Base-by-base conservation (phyloP, 441 rosid genomes). In the Gossypium davidsonii region DNA sequence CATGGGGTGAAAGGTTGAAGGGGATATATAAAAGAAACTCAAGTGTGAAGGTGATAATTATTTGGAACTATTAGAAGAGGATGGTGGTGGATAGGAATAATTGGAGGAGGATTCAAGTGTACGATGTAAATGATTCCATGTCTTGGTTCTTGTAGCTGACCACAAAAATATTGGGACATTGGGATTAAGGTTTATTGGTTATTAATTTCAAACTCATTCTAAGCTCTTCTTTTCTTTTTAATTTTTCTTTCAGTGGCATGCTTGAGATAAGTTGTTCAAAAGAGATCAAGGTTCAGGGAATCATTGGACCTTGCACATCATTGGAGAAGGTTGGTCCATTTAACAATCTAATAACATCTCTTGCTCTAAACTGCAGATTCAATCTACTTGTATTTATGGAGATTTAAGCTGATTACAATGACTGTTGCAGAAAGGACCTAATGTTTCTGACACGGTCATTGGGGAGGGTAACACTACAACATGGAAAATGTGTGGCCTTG, bases 401-500 rank as follows among this genome's bases (percentile, higher is more conserved):
- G 49, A 58, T 31, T 67, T 55, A 73, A 76, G 51, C 78, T 79
- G 67, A 68, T 66, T 66, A 56, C 73, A 73, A 64, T 71, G 31
- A 77, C 39, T 67, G 69, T 73, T 89, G 87, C 96, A 96, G 99
- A 96, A 92, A 92, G 99, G 99, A 77, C 91, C 98, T 42, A 82
- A 83, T 79, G 92, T 89, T 67, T 89, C 98, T 39, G 99, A 96
- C 77, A 88, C 94, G 17, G 90, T 87, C 74, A 77, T 91, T 31
- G 98, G 99, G 71, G 97, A 96, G 85, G 98, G 99, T 37, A 93
- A 91, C 79, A 91, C 97, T 64, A 80, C 75, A 21, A 86, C 92
- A 34, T 96, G 99, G 99, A 96, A 93, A 82, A 83, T 96, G 92
- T 93, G 99, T 82, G 97, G 99, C 80, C 90, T 95, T 71, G 97